Conservation (phyloP, 1,139 yeast species). For the Scheffersomyces titani region DNA sequence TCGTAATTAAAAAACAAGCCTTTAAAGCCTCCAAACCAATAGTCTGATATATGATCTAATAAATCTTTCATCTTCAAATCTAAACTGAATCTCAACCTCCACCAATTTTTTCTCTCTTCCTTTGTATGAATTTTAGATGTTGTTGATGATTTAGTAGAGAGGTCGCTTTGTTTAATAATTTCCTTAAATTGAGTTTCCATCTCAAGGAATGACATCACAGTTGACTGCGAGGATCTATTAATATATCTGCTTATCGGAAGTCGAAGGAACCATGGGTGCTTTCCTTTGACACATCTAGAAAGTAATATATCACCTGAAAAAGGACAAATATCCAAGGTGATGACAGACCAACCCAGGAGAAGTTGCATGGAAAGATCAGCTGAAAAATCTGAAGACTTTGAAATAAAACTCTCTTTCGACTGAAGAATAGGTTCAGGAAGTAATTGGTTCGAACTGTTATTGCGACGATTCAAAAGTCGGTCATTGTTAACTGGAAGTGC, state of each 20-base stretch:
- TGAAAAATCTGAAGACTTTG: constrained; percentile 10
- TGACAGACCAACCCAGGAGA: constrained; percentile 59
- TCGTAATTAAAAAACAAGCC: constrained; percentile 52
- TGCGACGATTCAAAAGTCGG: constrained; percentile 13
- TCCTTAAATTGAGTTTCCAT: constrained; percentile 45
- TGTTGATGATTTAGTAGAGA: constrained; percentile 54
- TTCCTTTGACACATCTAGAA: constrained; percentile 40
- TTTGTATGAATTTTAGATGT: constrained; percentile 54
- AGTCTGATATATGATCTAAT: constrained; percentile 58
- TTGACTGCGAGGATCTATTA: constrained; percentile 40
- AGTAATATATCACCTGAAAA: constrained; percentile 59
- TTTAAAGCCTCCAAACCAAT: constrained; percentile 82
- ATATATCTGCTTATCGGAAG: constrained; percentile 60
- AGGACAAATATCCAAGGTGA: constrained; percentile 65
- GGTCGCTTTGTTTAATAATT: constrained; percentile 62
- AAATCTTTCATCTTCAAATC: constrained; percentile 58
- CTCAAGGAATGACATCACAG: constrained; percentile 43
- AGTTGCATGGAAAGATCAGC: constrained; percentile 19
- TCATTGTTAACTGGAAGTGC: constrained; percentile 35
- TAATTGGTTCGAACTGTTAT: constrained; percentile 12
- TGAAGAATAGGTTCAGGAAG: constrained; percentile 8
- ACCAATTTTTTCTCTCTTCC: constrained; percentile 74
- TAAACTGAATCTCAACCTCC: constrained; percentile 65
- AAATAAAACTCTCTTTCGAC: constrained; percentile 1
- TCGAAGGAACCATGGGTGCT: constrained; percentile 50